Evolutionary conservation across 164 flowering plant genomes (phyloP).

Genomic region (Magnolia sinica): DNA sequence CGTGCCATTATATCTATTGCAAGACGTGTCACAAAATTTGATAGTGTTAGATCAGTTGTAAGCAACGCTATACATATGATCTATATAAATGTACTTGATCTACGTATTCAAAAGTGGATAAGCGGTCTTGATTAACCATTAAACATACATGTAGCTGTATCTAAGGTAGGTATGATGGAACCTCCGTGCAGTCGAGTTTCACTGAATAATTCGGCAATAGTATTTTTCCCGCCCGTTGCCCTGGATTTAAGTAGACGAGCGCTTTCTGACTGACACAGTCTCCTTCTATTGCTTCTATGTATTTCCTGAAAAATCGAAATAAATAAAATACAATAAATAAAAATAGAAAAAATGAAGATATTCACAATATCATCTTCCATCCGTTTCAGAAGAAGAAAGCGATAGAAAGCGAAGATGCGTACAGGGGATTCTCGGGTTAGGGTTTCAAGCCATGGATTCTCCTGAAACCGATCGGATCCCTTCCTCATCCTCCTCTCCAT

Average conservation of each 20-base stretch:
- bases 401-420: not conserved
- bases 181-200: not conserved
- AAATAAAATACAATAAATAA: not conserved
- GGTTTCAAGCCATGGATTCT: conserved; percentile 38
- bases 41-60: too few species aligned
- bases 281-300: not conserved
- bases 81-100: too few species aligned
- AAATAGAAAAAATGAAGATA: not conserved
- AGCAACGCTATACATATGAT: too few species aligned
- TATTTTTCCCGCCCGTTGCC: not conserved
- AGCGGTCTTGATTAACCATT: too few species aligned
- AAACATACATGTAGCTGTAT: too few species aligned
- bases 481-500: conserved; percentile 5
- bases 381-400: not conserved
- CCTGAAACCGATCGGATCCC: conserved; percentile 22
- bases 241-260: not conserved
- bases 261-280: not conserved
- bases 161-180: not conserved
- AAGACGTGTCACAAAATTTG: too few species aligned
- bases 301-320: not conserved
- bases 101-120: too few species aligned
- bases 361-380: not conserved
- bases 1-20: too few species aligned
- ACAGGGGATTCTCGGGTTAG: conserved; percentile 17
- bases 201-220: not conserved